Evolutionary conservation across 2,329 filamentous ascomycete genomes (phyloP).

Genomic region (Aureobasidium melanogenum): DNA sequence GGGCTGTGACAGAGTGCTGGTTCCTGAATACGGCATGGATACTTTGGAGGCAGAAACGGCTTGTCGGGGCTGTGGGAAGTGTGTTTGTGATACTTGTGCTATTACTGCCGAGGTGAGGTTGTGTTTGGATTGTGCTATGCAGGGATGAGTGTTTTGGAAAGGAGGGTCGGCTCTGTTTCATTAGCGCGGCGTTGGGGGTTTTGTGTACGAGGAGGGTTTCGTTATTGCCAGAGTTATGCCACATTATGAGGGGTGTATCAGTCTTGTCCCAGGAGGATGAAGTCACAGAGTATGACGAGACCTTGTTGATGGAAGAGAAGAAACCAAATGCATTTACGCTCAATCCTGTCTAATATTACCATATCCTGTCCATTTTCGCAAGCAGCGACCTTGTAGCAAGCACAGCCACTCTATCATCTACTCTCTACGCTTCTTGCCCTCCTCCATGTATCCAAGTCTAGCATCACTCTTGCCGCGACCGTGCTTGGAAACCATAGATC

Average conservation of each 20-base stretch:
- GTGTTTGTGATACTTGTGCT: constrained; percentile 35
- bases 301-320: background rate
- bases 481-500: constrained; percentile 60
- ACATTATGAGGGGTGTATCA: background rate
- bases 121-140: constrained; percentile 33
- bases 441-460: constrained; percentile 76
- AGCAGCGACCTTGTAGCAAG: background rate
- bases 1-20: constrained; percentile 34
- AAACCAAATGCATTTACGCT: background rate
- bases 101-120: constrained; percentile 28
- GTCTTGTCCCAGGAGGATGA: background rate
- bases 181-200: background rate
- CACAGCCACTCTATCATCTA: constrained; percentile 29
- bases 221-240: too few species aligned
- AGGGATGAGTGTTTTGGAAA: background rate
- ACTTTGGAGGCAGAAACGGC: constrained; percentile 28
- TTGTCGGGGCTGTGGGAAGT: constrained; percentile 31
- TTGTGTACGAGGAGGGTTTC: background rate
- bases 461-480: constrained; percentile 78
- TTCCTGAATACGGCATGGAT: constrained; percentile 27
- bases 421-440: constrained; percentile 98
- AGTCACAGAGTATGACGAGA: too few species aligned
- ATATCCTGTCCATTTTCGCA: background rate
- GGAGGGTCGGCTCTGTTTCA: background rate
- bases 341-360: background rate